A percentile compares a stretch with the other conserved stretches of the same genome.
Evolutionary conservation across 164 flowering plant genomes (phyloP).

Genomic region (Santalum album): DNA sequence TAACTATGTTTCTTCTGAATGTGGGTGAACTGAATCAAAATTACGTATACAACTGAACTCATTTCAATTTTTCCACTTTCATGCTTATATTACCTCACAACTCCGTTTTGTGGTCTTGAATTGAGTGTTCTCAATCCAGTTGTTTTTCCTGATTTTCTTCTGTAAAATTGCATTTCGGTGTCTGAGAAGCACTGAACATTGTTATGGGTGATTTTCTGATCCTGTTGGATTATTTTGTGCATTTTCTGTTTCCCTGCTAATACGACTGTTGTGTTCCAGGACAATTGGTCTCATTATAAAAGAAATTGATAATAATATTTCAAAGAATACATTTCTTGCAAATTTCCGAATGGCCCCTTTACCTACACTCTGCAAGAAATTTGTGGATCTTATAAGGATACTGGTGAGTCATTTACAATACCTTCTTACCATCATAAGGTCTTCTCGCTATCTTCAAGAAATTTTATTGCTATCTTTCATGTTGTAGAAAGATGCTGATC

Average conservation of each 20-base stretch:
- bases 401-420: conserved; percentile 49
- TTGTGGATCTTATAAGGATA: conserved; percentile 77
- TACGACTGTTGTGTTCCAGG: conserved; percentile 26
- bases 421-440: neutral
- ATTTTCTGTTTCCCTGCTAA: neutral
- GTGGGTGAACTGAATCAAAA: no score
- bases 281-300: conserved; percentile 69
- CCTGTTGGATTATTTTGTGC: neutral
- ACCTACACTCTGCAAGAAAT: conserved; percentile 62
- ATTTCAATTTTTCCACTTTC: no score
- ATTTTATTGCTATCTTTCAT: neutral
- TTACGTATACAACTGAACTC: no score
- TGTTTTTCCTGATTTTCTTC: neutral
- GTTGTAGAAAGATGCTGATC: conserved; percentile 70
- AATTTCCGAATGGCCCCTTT: conserved; percentile 72
- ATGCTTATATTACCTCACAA: no score
- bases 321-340: conserved; percentile 66
- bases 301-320: conserved; percentile 77
- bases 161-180: neutral
- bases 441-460: neutral
- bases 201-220: neutral
- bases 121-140: no score
- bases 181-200: neutral
- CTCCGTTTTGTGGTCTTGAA: no score
- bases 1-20: no score